Evolutionary conservation across 1,139 yeast genomes (phyloP).

Genomic region (Saccharomycopsis hybrid): DNA sequence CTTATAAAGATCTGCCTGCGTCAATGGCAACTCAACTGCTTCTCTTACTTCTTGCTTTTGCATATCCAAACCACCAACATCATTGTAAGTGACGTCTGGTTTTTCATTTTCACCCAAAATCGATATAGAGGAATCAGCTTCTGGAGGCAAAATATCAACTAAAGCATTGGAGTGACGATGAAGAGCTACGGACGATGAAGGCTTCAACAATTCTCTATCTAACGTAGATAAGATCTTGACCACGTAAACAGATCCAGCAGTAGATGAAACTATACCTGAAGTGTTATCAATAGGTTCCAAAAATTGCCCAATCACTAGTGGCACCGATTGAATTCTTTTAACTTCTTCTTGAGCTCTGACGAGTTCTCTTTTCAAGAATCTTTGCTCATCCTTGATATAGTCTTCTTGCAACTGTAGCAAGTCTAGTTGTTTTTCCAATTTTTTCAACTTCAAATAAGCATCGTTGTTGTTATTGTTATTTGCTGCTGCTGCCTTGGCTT

Average conservation of each 20-base stretch:
- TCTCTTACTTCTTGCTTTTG: conserved; percentile 98
- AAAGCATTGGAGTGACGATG: conserved; percentile 98
- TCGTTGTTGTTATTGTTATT: conserved; percentile 51
- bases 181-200: conserved; percentile 91
- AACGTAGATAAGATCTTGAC: conserved; percentile 91
- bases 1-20: conserved; percentile 91
- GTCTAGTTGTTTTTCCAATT: conserved; percentile 94
- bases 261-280: conserved; percentile 93
- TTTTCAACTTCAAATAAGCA: conserved; percentile 81
- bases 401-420: conserved; percentile 93
- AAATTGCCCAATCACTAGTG: conserved; percentile 96
- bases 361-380: conserved; percentile 90
- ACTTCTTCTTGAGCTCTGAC: conserved; percentile 94
- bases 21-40: conserved; percentile 94
- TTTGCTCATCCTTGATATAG: conserved; percentile 89
- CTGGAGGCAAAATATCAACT: conserved; percentile 96
- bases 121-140: conserved; percentile 94
- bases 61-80: conserved; percentile 98
- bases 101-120: conserved; percentile 92
- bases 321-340: conserved; percentile 93
- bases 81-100: conserved; percentile 77
- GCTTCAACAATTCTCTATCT: conserved; percentile 90
- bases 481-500: conserved; percentile 24
- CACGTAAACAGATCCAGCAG: conserved; percentile 96
- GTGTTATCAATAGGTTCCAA: conserved; percentile 95